phyloP scores from a whole-genome alignment of 805 yeast genomes.

The Candida manassasensis region DNA sequence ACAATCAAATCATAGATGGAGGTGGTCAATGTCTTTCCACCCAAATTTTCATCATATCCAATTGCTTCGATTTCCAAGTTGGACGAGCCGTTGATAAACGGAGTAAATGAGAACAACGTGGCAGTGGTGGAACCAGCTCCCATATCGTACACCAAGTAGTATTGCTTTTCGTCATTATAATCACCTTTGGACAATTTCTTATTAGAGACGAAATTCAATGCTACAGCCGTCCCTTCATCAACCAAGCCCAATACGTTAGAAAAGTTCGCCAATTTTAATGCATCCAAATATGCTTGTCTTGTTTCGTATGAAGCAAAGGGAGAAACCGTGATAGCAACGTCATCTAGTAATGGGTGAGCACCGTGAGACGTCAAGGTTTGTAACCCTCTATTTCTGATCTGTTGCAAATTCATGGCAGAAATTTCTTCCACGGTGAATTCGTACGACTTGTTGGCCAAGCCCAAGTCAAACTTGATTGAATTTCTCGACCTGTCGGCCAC shows the following conservation, averaged over 20 bases:
- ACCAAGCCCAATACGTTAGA: conserved; percentile 59
- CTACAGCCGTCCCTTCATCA: conserved; percentile 91
- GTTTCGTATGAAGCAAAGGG: conserved; percentile 60
- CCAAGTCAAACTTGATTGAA: conserved; percentile 54
- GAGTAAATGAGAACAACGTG: conserved; percentile 65
- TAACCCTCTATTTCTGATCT: conserved; percentile 62
- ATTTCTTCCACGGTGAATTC: conserved; percentile 64
- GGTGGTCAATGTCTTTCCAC: conserved; percentile 73
- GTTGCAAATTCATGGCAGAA: conserved; percentile 74
- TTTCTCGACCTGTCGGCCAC: conserved; percentile 35
- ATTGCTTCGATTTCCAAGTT: conserved; percentile 64
- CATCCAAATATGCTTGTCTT: conserved; percentile 67
- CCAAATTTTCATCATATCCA: conserved; percentile 61
- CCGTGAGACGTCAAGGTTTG: conserved; percentile 50
- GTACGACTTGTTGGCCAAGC: conserved; percentile 26
- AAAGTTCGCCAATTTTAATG: conserved; percentile 66
- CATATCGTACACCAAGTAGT: conserved; percentile 77
- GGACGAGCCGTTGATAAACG: conserved; percentile 37
- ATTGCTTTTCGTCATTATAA: conserved; percentile 36
- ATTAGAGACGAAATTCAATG: conserved; percentile 69
- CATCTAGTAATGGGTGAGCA: conserved; percentile 49
- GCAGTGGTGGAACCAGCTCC: conserved; percentile 93
- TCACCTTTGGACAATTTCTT: conserved; percentile 36
- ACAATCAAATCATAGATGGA: conserved; percentile 57
- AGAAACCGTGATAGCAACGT: conserved; percentile 75